A percentile compares a stretch with the other conserved stretches of the same genome.
Conservation (phyloP, 805 yeast genomes). For the Lipomyces lipofer region DNA sequence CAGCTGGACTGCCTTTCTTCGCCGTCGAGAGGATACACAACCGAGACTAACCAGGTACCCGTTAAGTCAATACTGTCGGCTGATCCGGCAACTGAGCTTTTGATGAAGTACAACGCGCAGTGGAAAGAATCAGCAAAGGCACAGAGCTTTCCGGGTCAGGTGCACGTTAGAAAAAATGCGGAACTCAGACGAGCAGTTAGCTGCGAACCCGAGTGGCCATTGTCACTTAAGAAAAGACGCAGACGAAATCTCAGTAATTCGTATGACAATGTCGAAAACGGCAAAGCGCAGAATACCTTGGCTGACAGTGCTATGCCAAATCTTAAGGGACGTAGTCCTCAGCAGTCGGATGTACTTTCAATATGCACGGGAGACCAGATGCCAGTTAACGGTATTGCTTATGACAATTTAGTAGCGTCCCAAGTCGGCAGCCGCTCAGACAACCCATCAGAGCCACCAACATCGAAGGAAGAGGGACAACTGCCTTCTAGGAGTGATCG, state of each 20-base stretch:
- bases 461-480: no score
- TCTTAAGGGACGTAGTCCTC: no score
- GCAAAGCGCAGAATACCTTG: neutral
- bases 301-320: no score
- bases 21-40: neutral
- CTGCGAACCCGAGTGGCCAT: conserved; percentile 29
- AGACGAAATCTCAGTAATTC: neutral
- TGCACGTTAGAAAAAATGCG: no score
- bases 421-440: no score
- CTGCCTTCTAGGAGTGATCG: no score
- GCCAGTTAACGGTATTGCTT: no score
- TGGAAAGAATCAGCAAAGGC: neutral
- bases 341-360: no score
- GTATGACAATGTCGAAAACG: neutral
- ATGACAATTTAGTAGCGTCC: no score
- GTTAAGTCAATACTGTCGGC: neutral
- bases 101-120: conserved; percentile 18
- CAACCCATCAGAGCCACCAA: no score
- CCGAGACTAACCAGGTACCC: neutral
- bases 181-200: conserved; percentile 13
- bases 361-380: no score
- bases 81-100: conserved; percentile 26
- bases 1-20: conserved; percentile 1
- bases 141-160: no score
- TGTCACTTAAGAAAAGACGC: conserved; percentile 4